Conservation (phyloP, 805 yeast species). For the Ogataea ganodermae region DNA sequence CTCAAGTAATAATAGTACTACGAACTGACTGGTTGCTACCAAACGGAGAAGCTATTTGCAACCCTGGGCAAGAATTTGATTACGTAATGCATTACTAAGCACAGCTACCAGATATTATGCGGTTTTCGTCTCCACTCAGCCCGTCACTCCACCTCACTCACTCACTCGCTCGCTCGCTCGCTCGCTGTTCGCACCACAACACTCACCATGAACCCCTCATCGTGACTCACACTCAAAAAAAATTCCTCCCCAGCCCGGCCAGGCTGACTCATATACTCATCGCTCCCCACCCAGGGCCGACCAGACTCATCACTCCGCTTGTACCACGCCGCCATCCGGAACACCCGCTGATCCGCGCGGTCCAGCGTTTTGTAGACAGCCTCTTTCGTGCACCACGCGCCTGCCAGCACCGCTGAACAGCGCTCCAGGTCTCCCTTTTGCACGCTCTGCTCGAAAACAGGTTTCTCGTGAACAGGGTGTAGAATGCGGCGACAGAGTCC, state of each 20-base stretch:
- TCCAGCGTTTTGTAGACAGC: slow-evolving; percentile 67
- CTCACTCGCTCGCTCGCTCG: background rate
- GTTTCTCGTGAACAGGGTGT: slow-evolving; percentile 46
- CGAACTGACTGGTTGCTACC: no score
- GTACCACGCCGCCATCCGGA: slow-evolving; percentile 63
- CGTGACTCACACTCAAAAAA: slow-evolving; percentile 62
- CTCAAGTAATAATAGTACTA: no score
- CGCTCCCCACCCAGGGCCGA: slow-evolving; percentile 44
- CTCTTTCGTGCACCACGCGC: slow-evolving; percentile 75
- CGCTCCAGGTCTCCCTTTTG: slow-evolving; percentile 24
- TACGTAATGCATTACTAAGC: no score
- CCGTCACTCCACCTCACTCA: background rate
- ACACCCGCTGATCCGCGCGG: slow-evolving; percentile 47
- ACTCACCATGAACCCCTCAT: slow-evolving; percentile 58
- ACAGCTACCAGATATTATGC: no score
- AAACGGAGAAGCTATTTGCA: no score
- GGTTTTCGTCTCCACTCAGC: no score
- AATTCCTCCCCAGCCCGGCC: slow-evolving; percentile 45
- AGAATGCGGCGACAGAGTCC: slow-evolving; percentile 51
- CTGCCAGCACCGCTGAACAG: slow-evolving; percentile 46
- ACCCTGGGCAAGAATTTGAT: no score
- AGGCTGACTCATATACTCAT: slow-evolving; percentile 25
- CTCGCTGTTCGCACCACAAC: slow-evolving; percentile 41
- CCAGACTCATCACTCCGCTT: slow-evolving; percentile 41
- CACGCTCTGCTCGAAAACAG: slow-evolving; percentile 30